A percentile compares a stretch with the other conserved stretches of the same genome.
Evolutionary conservation across 2,329 filamentous ascomycete genomes (phyloP).

Genomic region (Xylaria sp.): DNA sequence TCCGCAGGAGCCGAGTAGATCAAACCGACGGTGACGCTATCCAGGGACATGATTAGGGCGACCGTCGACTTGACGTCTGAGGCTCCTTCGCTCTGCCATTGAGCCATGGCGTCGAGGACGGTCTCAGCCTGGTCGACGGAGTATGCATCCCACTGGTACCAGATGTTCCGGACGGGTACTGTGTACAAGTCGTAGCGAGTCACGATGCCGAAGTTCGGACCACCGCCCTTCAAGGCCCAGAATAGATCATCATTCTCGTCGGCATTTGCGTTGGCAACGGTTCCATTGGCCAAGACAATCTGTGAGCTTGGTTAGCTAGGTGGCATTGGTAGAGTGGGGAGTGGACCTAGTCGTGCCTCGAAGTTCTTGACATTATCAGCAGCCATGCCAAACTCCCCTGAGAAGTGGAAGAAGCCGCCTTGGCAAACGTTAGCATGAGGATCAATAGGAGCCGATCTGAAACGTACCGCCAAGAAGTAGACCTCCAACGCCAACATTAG

Average conservation of each 20-base stretch:
- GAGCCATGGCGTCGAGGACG: not conserved
- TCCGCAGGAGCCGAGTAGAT: not conserved
- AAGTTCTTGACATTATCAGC: conserved; percentile 40
- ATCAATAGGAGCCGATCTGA: not conserved
- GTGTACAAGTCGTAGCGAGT: conserved; percentile 33
- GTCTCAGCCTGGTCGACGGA: not conserved
- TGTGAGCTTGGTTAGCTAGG: conserved; percentile 16
- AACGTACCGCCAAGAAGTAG: conserved; percentile 28
- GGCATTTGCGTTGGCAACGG: conserved; percentile 37
- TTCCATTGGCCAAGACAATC: conserved; percentile 41
- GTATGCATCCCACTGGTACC: not conserved
- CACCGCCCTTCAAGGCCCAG: conserved; percentile 44
- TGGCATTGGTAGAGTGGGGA: not conserved
- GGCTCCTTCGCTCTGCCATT: not conserved
- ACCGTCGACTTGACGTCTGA: not conserved
- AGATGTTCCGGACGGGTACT: conserved; percentile 12
- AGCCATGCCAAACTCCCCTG: conserved; percentile 34
- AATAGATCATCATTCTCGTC: conserved; percentile 39
- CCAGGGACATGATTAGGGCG: not conserved
- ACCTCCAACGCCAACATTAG: conserved; percentile 25
- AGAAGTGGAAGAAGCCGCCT: conserved; percentile 23
- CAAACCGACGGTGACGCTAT: not conserved
- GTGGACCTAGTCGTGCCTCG: conserved; percentile 17
- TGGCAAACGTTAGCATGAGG: conserved; percentile 1
- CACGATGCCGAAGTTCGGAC: conserved; percentile 42